A percentile compares a stretch with the other conserved stretches of the same genome.
These are phyloP conservation scores for Xylaria sp. DNA, from an alignment of 2,329 filamentous ascomycete species.

Conservation along the genomic window DNA sequence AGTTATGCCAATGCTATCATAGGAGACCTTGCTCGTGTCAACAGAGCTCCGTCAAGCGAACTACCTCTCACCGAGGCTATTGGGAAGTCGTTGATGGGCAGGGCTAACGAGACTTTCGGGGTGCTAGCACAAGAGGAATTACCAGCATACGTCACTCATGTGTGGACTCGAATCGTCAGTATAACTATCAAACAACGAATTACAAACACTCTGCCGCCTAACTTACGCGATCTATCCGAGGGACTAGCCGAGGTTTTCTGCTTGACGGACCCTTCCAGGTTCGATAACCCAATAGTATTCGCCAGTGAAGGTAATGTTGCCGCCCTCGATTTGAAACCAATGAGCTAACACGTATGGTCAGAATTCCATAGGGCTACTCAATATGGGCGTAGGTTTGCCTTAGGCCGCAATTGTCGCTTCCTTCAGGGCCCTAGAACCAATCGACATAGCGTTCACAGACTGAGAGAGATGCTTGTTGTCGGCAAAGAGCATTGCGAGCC, in stretches of 20 bases:
- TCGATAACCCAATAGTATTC: conserved; percentile 81
- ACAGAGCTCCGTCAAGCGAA: conserved; percentile 65
- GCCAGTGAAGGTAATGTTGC: conserved; percentile 71
- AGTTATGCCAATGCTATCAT: conserved; percentile 76
- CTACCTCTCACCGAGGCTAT: conserved; percentile 60
- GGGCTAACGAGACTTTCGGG: conserved; percentile 72
- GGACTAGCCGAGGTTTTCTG: conserved; percentile 82
- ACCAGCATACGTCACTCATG: conserved; percentile 75
- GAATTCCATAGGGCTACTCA: conserved; percentile 80
- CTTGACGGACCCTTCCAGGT: conserved; percentile 76
- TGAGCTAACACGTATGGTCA: conserved; percentile 46
- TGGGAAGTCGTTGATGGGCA: conserved; percentile 69
- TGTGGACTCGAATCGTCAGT: conserved; percentile 76
- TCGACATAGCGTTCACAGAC: conserved; percentile 66
- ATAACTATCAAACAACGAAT: conserved; percentile 74
- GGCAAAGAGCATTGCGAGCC: conserved; percentile 79
- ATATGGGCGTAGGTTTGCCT: conserved; percentile 76
- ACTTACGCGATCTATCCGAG: conserved; percentile 75
- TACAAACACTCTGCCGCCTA: conserved; percentile 71
- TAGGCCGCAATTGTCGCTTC: conserved; percentile 82
- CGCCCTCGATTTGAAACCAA: not conserved
- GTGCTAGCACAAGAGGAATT: conserved; percentile 73
- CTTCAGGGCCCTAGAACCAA: conserved; percentile 80
- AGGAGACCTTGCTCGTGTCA: conserved; percentile 66
- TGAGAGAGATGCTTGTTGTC: conserved; percentile 68